Conservation (phyloP, 257 asterid species). For the Nemophila menziesii region DNA sequence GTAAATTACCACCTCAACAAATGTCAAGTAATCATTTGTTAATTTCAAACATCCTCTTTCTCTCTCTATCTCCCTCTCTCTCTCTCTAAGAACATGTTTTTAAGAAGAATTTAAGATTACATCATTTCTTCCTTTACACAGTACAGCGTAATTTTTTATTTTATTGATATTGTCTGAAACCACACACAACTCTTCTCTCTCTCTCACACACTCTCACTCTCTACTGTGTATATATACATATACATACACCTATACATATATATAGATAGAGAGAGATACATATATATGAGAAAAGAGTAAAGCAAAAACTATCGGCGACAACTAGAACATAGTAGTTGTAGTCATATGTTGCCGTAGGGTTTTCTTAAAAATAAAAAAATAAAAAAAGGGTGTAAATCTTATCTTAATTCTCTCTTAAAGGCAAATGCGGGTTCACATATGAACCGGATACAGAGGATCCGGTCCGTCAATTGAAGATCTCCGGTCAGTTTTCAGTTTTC, state of each 20-base stretch:
- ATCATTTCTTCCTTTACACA: too few species aligned
- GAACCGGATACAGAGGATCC: constrained; percentile 36
- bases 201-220: too few species aligned
- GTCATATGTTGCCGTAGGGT: constrained; percentile 10
- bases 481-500: constrained; percentile 32
- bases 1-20: not conserved
- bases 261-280: constrained; percentile 5
- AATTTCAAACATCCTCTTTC: constrained; percentile 6
- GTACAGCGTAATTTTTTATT: not conserved
- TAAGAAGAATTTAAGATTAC: not conserved
- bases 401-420: not conserved
- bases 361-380: constrained; percentile 10
- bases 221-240: constrained; percentile 5
- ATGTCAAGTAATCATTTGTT: constrained; percentile 2
- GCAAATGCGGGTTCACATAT: constrained; percentile 17
- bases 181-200: not conserved
- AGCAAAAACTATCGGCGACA: constrained; percentile 15
- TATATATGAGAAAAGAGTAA: constrained; percentile 20
- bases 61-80: constrained; percentile 10
- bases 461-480: constrained; percentile 35
- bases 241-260: constrained; percentile 2
- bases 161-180: constrained; percentile 1
- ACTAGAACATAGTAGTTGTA: not conserved
- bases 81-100: too few species aligned
- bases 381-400: not conserved